phyloP scores from a whole-genome alignment of 106 monocot species.

The Dendrobium huoshanense region DNA sequence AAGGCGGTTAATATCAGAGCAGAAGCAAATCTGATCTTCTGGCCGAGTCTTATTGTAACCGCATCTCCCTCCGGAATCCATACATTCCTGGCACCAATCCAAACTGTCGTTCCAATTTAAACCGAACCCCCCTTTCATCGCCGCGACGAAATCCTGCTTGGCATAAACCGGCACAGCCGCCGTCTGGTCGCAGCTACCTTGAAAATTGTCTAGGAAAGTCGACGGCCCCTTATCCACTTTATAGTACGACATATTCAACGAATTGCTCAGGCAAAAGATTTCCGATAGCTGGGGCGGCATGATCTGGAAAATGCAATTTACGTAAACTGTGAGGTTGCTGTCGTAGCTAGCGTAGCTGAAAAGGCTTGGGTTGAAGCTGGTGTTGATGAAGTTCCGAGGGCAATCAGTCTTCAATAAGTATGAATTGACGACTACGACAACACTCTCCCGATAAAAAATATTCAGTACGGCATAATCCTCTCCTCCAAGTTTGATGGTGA shows the following conservation, averaged over 20 bases:
- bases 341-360: not conserved
- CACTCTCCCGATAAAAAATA: not conserved
- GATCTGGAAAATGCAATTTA: conserved; percentile 5
- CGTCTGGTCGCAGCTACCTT: not conserved
- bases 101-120: not conserved
- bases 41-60: not conserved
- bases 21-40: conserved; percentile 6
- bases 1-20: conserved; percentile 5
- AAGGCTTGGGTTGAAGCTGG: conserved; percentile 3
- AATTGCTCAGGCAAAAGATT: not conserved
- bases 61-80: not conserved
- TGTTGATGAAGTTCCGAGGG: not conserved
- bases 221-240: not conserved
- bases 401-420: not conserved
- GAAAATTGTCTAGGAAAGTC: not conserved
- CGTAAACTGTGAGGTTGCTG: conserved; percentile 9
- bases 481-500: conserved; percentile 6
- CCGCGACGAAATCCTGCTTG: not conserved
- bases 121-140: not conserved
- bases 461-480: not conserved
- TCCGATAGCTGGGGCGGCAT: not conserved
- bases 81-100: conserved; percentile 2
- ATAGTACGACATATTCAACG: not conserved
- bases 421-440: conserved; percentile 3
- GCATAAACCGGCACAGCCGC: not conserved